Percentiles rank a stretch among this genome's conserved stretches.
Conservation (phyloP, 176 grass and related monocot genomes). For the Phoenix dactylifera region DNA sequence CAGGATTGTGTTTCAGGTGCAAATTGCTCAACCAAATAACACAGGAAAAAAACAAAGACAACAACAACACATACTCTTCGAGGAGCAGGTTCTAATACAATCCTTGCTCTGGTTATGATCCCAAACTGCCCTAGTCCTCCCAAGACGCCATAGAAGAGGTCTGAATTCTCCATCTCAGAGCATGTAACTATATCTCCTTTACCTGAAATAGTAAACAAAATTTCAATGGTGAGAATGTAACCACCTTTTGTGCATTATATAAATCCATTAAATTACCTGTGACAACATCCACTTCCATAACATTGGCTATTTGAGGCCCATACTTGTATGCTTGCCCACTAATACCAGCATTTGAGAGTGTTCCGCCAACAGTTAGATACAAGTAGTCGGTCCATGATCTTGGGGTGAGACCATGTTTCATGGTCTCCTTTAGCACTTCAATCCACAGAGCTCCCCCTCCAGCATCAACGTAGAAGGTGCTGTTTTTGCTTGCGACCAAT, state of each 20-base stretch:
- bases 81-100: neutral
- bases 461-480: neutral
- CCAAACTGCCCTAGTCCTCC: slow-evolving; percentile 13
- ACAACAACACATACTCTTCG: neutral
- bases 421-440: neutral
- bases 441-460: slow-evolving; percentile 1
- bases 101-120: slow-evolving; percentile 10
- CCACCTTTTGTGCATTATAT: too few species aligned
- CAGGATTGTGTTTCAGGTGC: too few species aligned
- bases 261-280: neutral
- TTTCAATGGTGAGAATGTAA: too few species aligned
- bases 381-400: slow-evolving; percentile 12
- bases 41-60: too few species aligned
- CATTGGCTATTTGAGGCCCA: slow-evolving; percentile 14
- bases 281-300: slow-evolving; percentile 4
- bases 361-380: slow-evolving; percentile 7
- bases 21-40: too few species aligned
- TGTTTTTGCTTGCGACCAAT: too few species aligned
- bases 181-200: neutral
- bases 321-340: slow-evolving; percentile 5
- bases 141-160: slow-evolving; percentile 6
- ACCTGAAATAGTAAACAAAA: neutral
- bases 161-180: neutral
- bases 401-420: neutral
- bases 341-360: slow-evolving; percentile 5